phyloP scores from a whole-genome alignment of 192 early-diverging fungal species.

The Coemansia sp. region DNA sequence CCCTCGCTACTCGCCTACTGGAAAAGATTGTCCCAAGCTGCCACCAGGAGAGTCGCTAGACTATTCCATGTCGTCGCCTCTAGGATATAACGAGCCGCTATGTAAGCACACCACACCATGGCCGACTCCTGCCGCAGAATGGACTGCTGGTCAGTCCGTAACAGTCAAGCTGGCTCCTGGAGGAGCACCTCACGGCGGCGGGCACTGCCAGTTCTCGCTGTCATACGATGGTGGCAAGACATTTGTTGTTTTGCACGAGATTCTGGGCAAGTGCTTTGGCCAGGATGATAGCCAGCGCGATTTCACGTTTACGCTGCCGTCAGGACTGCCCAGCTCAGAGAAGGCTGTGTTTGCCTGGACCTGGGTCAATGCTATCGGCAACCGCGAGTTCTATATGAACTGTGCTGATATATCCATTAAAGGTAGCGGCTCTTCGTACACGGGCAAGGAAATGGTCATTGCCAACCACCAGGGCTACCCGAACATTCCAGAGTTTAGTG shows the following conservation, averaged over 20 bases:
- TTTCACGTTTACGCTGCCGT: constrained; percentile 57
- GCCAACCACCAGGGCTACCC: constrained; percentile 57
- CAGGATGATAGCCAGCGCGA: constrained; percentile 14
- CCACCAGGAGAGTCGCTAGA: constrained; percentile 47
- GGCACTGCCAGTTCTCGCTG: constrained; percentile 61
- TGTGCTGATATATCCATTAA: constrained; percentile 68
- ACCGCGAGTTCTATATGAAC: constrained; percentile 73
- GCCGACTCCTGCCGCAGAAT: constrained; percentile 23
- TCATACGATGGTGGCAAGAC: constrained; percentile 58
- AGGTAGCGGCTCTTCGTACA: constrained; percentile 38
- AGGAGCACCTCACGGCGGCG: constrained; percentile 53
- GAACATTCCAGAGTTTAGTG: constrained; percentile 54
- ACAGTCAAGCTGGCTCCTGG: constrained; percentile 41
- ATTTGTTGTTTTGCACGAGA: constrained; percentile 55
- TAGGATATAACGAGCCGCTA: constrained; percentile 17
- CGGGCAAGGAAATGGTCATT: constrained; percentile 56
- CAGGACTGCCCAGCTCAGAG: constrained; percentile 45
- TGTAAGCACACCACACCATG: constrained; percentile 52
- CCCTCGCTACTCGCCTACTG: constrained; percentile 29
- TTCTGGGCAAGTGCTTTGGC: constrained; percentile 51
- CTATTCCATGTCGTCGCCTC: constrained; percentile 27
- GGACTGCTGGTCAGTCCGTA: constrained; percentile 53
- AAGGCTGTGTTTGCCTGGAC: constrained; percentile 59
- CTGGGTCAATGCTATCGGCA: constrained; percentile 71
- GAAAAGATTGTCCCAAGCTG: constrained; percentile 32